Percentiles rank a stretch among this genome's conserved stretches.
Evolutionary conservation across 2,329 filamentous ascomycete genomes (phyloP).

Genomic region (Hymenoscyphus infarciens): DNA sequence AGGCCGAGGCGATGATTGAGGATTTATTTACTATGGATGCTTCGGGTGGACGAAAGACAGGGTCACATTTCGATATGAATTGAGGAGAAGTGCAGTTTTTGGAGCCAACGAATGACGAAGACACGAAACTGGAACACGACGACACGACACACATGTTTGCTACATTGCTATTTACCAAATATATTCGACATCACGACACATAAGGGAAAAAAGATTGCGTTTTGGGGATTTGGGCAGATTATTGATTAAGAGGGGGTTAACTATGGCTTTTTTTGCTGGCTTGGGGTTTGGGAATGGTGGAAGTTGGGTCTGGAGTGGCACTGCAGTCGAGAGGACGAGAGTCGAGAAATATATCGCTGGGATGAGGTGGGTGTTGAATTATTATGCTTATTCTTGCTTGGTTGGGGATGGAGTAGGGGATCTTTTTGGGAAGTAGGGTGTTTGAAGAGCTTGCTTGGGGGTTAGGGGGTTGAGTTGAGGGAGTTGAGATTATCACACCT

Average conservation of each 20-base stretch:
- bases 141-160: neutral
- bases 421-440: neutral
- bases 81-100: too few relatives aligned
- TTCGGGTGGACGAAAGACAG: too few relatives aligned
- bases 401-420: neutral
- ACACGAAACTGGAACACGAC: neutral
- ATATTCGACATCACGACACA: neutral
- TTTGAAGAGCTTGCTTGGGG: too few relatives aligned
- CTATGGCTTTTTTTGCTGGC: too few relatives aligned
- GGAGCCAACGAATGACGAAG: neutral
- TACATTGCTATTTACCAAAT: neutral
- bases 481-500: too few relatives aligned
- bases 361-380: neutral
- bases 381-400: conserved; percentile 5
- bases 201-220: neutral
- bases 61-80: too few relatives aligned
- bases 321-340: neutral
- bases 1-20: neutral
- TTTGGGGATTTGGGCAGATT: neutral
- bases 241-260: neutral
- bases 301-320: too few relatives aligned
- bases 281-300: too few relatives aligned
- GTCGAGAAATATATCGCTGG: neutral
- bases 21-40: neutral
- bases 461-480: neutral